Evolutionary conservation across 176 grass and related monocot genomes (phyloP), one percentile per base, ranked within the genome.

Genomic region (Raddia guianensis): DNA sequence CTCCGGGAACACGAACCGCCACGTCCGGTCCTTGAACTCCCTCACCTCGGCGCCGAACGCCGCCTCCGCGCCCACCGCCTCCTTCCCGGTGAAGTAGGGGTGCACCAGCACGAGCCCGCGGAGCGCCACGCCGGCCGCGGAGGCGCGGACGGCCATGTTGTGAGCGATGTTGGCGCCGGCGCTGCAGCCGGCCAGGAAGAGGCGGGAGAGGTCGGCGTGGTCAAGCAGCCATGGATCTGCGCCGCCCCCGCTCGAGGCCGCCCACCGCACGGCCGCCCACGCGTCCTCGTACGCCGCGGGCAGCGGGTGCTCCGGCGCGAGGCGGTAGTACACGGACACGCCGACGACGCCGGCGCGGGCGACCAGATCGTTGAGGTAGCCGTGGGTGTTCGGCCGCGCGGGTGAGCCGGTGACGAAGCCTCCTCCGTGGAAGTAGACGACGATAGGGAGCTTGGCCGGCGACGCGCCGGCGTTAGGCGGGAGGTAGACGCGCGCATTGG

Each of bases 381-480:
- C 48, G 74, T 94, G 92, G 75, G 93, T 94, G 66, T 76, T 62
- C 12, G 87, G 90, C 32, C 73, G 83, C 49, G 82, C 76, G 15
- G 95, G 87, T 10, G 89, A 89, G 18, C 89, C 80, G 61, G 80
- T 65, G 13, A 91, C 86, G 80, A 93, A 94, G 13, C 83, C 92
- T 63, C 95, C 92, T 40, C 92, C 92, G 37, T 98, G 92, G 86
- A 91, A 80, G 86, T 92, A 94, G 56, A 98, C 57, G 66, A 98
- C 8, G 46, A 91, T 67, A 5, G 87, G 93, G 42, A 96, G 62
- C 87, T 82, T 96, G 44, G 20, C 70, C 5, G n/a, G 12, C 6
- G 52, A 20, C 6, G 33, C 13, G 14, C 18, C 34, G n/a, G 79
- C 83, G 73, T 54, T 62, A 0, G 79, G 79, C 0, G 93, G 90